Percentiles rank a stretch among this genome's conserved stretches.
Conservation (phyloP, 306 rosid genomes). For the Crotalaria pallida region DNA sequence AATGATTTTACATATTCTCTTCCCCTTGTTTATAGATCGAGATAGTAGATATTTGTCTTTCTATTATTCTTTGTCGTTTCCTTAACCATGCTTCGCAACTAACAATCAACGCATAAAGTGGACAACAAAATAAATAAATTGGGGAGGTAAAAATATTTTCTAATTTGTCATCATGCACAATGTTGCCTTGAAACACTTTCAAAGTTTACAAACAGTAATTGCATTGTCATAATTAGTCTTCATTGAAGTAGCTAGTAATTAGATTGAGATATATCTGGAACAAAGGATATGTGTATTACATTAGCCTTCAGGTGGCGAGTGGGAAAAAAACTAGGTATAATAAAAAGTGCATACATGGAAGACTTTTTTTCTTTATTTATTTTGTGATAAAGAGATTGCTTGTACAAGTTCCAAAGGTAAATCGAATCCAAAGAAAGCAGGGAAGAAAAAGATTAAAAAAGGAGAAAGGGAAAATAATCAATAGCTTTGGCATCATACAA, state of each 20-base stretch:
- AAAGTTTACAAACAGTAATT: background rate
- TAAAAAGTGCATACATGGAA: background rate
- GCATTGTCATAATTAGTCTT: background rate
- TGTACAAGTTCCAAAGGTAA: constrained; percentile 41
- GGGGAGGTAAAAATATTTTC: background rate
- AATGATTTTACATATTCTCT: background rate
- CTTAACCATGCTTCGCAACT: constrained; percentile 5
- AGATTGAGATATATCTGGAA: background rate
- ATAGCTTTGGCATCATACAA: constrained; percentile 18
- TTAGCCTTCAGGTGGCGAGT: background rate
- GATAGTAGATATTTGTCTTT: background rate
- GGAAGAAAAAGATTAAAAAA: background rate
- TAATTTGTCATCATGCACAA: constrained; percentile 26
- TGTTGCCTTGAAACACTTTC: constrained; percentile 4
- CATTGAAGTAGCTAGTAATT: background rate
- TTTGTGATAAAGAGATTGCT: constrained; percentile 14
- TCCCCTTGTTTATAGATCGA: background rate
- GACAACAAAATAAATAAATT: no score
- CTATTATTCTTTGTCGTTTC: constrained; percentile 13
- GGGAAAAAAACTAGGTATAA: background rate
- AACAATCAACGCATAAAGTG: constrained; percentile 12
- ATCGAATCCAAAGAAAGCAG: constrained; percentile 57
- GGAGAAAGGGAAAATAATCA: background rate
- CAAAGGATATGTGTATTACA: background rate
- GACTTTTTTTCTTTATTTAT: background rate